These are phyloP conservation scores for Phaeosphaeriaceae sp. DNA, from an alignment of 2,329 filamentous ascomycete genomes.

Conservation along the genomic window DNA sequence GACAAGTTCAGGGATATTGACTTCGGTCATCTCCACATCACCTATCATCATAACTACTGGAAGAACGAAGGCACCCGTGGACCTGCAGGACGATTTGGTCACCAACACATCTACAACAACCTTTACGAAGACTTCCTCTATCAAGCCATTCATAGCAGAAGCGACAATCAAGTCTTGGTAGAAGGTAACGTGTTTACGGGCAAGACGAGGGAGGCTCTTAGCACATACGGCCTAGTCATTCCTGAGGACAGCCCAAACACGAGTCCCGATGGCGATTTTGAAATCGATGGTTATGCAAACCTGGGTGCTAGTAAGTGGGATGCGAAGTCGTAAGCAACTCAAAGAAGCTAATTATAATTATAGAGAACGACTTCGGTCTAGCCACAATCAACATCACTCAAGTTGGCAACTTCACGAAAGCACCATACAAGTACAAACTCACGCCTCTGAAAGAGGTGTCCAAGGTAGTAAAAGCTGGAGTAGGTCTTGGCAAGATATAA, in stretches of 20 bases:
- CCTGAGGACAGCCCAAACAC: constrained; percentile 63
- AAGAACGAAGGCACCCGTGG: constrained; percentile 67
- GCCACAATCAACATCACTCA: constrained; percentile 61
- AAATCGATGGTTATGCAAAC: constrained; percentile 63
- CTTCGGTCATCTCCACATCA: constrained; percentile 67
- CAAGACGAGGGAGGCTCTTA: constrained; percentile 58
- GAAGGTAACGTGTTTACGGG: constrained; percentile 57
- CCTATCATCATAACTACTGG: constrained; percentile 73
- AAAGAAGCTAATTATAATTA: background rate
- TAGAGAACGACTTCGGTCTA: constrained; percentile 58
- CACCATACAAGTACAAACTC: constrained; percentile 58
- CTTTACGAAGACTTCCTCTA: constrained; percentile 48
- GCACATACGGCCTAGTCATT: constrained; percentile 63
- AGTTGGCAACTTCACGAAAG: constrained; percentile 58
- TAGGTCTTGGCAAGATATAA: constrained; percentile 55
- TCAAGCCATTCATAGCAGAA: constrained; percentile 54
- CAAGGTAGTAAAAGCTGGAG: constrained; percentile 52
- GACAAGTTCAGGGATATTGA: constrained; percentile 66
- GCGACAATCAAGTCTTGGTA: constrained; percentile 54
- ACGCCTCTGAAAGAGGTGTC: constrained; percentile 56
- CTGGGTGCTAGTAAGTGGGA: constrained; percentile 57
- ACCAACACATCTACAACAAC: constrained; percentile 67
- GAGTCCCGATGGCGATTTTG: constrained; percentile 60
- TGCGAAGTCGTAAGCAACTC: background rate
- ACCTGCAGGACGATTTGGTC: constrained; percentile 71